Percentiles rank a stretch among this genome's conserved stretches.
Conservation (phyloP, 108 stramenopile genomes). For the Schizochytrium sp. region DNA sequence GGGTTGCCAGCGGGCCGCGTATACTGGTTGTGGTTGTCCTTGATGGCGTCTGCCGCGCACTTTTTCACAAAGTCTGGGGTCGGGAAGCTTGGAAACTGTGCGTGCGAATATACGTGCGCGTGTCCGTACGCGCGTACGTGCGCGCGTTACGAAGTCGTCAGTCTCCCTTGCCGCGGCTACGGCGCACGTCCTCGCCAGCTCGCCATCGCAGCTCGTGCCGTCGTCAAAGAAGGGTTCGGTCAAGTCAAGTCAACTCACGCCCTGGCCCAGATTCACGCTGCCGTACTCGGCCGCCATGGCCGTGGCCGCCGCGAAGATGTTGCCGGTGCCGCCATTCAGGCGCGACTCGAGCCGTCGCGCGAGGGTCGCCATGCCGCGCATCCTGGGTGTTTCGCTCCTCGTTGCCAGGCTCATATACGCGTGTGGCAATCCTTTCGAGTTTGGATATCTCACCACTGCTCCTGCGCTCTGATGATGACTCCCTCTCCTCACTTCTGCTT, state of each 20-base stretch:
- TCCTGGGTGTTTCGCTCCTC: too few species aligned
- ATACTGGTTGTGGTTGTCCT: slow-evolving; percentile 65
- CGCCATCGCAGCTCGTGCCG: not conserved
- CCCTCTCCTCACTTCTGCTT: too few species aligned
- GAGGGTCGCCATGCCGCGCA: too few species aligned
- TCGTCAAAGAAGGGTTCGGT: not conserved
- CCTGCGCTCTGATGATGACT: too few species aligned
- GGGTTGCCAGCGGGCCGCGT: slow-evolving; percentile 88
- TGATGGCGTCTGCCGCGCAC: not conserved
- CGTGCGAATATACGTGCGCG: not conserved
- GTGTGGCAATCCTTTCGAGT: too few species aligned
- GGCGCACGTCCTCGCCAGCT: not conserved
- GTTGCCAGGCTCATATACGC: too few species aligned
- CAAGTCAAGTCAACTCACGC: not conserved
- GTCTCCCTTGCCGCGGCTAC: too few species aligned
- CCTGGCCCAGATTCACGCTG: not conserved
- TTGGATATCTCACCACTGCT: too few species aligned
- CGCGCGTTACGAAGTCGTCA: too few species aligned
- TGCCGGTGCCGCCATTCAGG: too few species aligned
- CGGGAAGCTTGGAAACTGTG: not conserved
- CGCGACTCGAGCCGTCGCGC: too few species aligned
- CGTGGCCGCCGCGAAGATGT: slow-evolving; percentile 7
- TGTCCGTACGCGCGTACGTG: too few species aligned
- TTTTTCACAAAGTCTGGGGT: not conserved
- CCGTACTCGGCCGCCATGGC: not conserved